Conservation (phyloP, 768 basidiomycete genomes). For the Russula sp. region DNA sequence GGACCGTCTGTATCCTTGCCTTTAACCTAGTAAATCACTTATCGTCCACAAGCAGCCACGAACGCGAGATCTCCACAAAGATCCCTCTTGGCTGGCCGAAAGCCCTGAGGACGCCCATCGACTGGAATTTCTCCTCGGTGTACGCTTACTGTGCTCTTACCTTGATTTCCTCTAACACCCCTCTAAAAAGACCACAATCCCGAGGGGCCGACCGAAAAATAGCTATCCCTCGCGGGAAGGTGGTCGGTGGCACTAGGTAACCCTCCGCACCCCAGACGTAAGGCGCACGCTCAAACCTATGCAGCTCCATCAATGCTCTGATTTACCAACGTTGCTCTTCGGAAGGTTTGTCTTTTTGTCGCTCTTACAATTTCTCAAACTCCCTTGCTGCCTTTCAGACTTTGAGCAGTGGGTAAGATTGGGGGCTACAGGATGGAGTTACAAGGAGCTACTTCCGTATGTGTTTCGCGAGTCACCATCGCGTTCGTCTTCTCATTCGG, state of each 20-base stretch:
- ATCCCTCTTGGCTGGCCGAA: constrained; percentile 10
- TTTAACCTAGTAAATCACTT: background rate
- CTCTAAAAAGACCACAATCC: background rate
- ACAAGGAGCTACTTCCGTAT: constrained; percentile 13
- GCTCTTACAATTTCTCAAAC: background rate
- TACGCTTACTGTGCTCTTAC: background rate
- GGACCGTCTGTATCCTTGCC: constrained; percentile 40
- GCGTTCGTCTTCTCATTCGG: background rate
- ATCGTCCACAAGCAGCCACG: background rate
- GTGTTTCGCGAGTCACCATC: background rate
- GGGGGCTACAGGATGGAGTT: constrained; percentile 22
- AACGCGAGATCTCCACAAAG: background rate
- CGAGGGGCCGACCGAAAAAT: background rate
- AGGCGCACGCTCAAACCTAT: too few species aligned
- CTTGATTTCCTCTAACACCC: background rate
- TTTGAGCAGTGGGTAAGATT: constrained; percentile 20
- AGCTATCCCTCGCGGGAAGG: constrained; percentile 5
- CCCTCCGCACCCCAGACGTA: too few species aligned
- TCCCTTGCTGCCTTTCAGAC: constrained; percentile 1
- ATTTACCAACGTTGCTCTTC: constrained; percentile 11
- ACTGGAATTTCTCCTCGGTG: constrained; percentile 7
- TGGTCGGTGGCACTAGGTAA: constrained; percentile 8
- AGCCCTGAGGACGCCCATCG: background rate
- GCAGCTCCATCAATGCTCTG: constrained; percentile 10
- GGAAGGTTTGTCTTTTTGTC: background rate